Evolutionary conservation across 257 asterid species (phyloP), one percentile per base, ranked within the genome.

Genomic region (Solanum ahanhuiri): DNA sequence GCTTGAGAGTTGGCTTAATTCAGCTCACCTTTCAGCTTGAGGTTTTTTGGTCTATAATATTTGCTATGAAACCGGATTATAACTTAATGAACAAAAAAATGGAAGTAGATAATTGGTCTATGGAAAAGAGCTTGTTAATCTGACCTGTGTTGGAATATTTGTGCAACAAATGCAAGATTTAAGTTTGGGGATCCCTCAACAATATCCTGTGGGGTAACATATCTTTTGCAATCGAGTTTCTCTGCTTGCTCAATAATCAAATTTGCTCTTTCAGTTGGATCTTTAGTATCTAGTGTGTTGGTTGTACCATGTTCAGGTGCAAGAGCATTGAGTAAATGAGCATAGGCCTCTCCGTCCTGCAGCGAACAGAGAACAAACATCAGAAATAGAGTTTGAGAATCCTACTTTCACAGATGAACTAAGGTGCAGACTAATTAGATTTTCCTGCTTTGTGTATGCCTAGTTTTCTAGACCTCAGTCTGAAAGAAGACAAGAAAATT

Each of bases 301-400:
- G 94, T 92, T 30, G 98, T 92, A 84, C 95, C 94, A 84, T 86
- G 95, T 90, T 96, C 99, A 3, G 99, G 99, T 48, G 99, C 98
- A 81, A 96, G 96, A 86, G 94, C 92, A 89, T 94, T 95, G 72
- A 96, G 96, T 94, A 96, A 88, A 91, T 92, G 93, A 83, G 98
- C 99, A 87, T 95, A 96, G 71, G 99, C 99, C 89, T 95, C 97
- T 67, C 98, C 98, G 54, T 96, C 98, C 99, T 95, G 92, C 88
- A 91, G 83, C 37, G 25, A 23, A 75, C 15, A 84, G 72, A 63
- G 31, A 39, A n/a, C 18, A 75, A 39, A 75, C 58, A 76, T 76
- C 83, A 76, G 83, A 28, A 39, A 23, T 39, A 12, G 28, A 72
- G 51, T 72, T 72, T 12, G 30, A 72, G 18, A 72, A 72, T 35